phyloP scores from a whole-genome alignment of 768 basidiomycete genomes.

The Wakefieldia striispora region DNA sequence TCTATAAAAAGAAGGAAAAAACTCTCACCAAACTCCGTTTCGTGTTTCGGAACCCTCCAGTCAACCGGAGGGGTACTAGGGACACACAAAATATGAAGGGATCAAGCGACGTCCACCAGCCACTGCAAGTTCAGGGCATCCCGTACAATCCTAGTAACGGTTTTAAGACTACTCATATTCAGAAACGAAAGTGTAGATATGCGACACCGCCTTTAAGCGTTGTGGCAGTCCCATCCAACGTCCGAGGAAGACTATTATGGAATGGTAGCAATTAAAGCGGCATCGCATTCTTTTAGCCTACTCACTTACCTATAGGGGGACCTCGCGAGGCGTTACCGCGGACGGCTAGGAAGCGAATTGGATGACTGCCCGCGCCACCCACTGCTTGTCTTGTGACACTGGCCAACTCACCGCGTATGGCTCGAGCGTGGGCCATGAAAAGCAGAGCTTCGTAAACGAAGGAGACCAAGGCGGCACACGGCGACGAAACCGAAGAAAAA shows the following conservation, averaged over 20 bases:
- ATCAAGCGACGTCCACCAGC: too few relatives aligned
- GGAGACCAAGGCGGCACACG: too few relatives aligned
- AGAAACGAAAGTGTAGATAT: background rate
- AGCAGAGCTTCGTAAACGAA: too few relatives aligned
- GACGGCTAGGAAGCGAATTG: slow-evolving; percentile 3
- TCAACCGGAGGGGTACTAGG: too few relatives aligned
- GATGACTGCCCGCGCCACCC: background rate
- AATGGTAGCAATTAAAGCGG: slow-evolving; percentile 23
- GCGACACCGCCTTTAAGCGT: background rate
- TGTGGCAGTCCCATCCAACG: slow-evolving; percentile 4
- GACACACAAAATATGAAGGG: too few relatives aligned
- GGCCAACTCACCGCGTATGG: too few relatives aligned
- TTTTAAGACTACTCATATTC: too few relatives aligned
- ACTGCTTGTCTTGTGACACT: too few relatives aligned
- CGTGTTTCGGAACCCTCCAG: too few relatives aligned
- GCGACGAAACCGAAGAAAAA: background rate
- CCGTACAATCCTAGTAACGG: too few relatives aligned
- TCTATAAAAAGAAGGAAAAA: background rate
- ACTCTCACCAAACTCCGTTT: background rate
- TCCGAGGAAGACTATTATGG: slow-evolving; percentile 19
- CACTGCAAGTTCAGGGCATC: too few relatives aligned
- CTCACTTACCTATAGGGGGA: background rate
- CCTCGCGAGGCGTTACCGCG: slow-evolving; percentile 17
- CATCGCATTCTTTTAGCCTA: slow-evolving; percentile 15
- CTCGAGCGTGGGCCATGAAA: too few relatives aligned